phyloP scores from a whole-genome alignment of 805 yeast genomes.

The Wickerhamomyces bisporus region DNA sequence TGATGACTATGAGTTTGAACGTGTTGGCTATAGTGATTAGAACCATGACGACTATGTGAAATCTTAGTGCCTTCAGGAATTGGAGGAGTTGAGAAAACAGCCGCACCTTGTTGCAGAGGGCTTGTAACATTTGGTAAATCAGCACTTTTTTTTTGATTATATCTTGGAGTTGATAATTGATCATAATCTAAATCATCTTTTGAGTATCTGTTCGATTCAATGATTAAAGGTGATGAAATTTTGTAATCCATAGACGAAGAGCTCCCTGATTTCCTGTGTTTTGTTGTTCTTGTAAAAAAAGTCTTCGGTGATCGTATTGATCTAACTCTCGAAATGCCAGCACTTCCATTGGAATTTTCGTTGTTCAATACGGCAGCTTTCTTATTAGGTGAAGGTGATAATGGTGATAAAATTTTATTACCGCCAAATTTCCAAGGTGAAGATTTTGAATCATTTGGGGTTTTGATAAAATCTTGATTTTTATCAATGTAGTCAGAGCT shows the following conservation, averaged over 20 bases:
- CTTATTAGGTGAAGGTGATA: conserved; percentile 11
- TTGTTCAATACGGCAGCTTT: neutral
- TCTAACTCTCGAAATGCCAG: conserved; percentile 11
- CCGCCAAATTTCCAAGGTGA: conserved; percentile 5
- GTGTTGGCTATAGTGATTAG: neutral
- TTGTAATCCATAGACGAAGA: conserved; percentile 20
- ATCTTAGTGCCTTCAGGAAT: conserved; percentile 12
- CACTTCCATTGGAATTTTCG: conserved; percentile 2
- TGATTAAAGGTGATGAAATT: conserved; percentile 21
- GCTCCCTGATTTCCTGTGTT: conserved; percentile 23
- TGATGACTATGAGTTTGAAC: conserved; percentile 4
- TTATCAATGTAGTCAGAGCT: neutral
- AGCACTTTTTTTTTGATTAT: conserved; percentile 1
- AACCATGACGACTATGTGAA: conserved; percentile 4
- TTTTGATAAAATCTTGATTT: conserved; percentile 1
- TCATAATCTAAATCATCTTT: neutral
- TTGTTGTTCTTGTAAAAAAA: conserved; percentile 16
- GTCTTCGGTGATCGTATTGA: conserved; percentile 24
- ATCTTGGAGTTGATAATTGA: conserved; percentile 9
- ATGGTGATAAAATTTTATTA: conserved; percentile 9
- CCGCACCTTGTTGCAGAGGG: conserved; percentile 15
- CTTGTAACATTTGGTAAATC: neutral
- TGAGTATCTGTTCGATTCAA: conserved; percentile 8
- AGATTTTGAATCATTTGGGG: conserved; percentile 6
- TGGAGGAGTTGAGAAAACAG: conserved; percentile 26